Base-by-base conservation (phyloP, 2,329 filamentous ascomycete genomes). In the Geoglossum cookeanum region DNA sequence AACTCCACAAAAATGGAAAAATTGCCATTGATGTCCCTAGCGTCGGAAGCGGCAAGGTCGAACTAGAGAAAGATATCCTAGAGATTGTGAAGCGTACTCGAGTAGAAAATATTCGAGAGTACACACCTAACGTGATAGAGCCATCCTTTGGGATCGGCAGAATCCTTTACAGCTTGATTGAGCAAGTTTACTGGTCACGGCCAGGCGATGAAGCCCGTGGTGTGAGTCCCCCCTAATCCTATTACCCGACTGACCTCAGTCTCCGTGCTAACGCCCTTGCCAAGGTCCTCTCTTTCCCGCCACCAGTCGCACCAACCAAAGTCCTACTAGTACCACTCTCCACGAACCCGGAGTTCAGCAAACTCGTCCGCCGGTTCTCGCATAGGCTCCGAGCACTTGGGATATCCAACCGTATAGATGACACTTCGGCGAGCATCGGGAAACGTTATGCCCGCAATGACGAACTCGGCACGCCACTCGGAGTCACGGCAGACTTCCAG, bases 61-160 rank as follows among this genome's bases (percentile, higher is more conserved):
- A 91, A 68, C 74, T 97, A 55, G 76, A 78, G 64, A 83, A 84
- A 67, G 88, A 95, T 60, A 77, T 94, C 54, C 75, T 98, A 67
- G 80, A 76, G 59, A 88, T 97, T 64, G 86, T 90, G 73, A 89
- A 86, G 73, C 81, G 83, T 64, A 94, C 84, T 63, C 78, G 88
- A 61, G 78, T 82, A 3, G 87, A 95, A 70, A 84, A 94, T 68
- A 80, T 83, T 59, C 80, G 92, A 65, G 90, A 96, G 69, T 98
- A 87, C 74, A 94, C 85, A 0, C 91, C 91, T 59, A 96, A 96
- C 67, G 89, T 94, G 53, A 94, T 97, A 64, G 92, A 98, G 74
- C 92, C 91, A 1, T 97, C 91, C 0, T 98, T 97, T 65, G 91
- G 91, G 75, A 94, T 97, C 66, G 92, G 91, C 59, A 82, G 91